Evolutionary conservation across 345 rosid genomes (phyloP), one percentile per base, ranked within the genome.

Genomic region (Noccaea caerulescens): DNA sequence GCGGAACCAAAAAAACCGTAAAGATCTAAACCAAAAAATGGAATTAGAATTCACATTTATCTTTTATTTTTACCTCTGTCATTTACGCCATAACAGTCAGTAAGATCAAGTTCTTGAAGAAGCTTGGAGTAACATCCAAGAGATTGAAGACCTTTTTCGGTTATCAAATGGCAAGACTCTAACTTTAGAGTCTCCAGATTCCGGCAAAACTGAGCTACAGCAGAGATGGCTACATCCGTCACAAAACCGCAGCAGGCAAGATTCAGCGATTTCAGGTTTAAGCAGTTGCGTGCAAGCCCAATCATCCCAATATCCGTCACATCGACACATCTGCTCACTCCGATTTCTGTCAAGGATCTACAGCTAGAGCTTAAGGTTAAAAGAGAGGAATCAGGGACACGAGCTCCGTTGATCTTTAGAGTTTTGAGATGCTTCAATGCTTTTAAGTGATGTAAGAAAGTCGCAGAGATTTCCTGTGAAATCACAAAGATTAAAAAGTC

Each of bases 41-140:
- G 10, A 16, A 27, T 59, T 47, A 14, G 34, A 23, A 12, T 53
- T 27, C 50, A 68, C 39, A 50, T 51, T 16, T 20, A 50, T 39
- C 30, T 14, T 37, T 4, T 11, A 2, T 42, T 33, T 42, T 33
- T 79, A 89, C 96, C 98, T 77, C 65, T 84, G 68, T 93, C 97
- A 52, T 84, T 89, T 68, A 89, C 76, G 4, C 90, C 82, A 30
- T 52, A 58, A 73, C 97, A 91, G 54, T 93, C 98, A 0, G 98
- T 93, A 62, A 93, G 91, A 81, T 93, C 98, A 60, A 93, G 83
- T 76, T 91, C 97, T 79, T 85, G 78, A 38, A 93, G 91, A 44
- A 51, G 77, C 63, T 58, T 66, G 63, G 91, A 88, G 82, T 32
- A 72, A 3, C 79, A 82, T 65, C 96, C 96, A 10, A 93, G 83